phyloP scores from a whole-genome alignment of 2,329 filamentous ascomycete genomes.

The Ophioceras dolichostomum region DNA sequence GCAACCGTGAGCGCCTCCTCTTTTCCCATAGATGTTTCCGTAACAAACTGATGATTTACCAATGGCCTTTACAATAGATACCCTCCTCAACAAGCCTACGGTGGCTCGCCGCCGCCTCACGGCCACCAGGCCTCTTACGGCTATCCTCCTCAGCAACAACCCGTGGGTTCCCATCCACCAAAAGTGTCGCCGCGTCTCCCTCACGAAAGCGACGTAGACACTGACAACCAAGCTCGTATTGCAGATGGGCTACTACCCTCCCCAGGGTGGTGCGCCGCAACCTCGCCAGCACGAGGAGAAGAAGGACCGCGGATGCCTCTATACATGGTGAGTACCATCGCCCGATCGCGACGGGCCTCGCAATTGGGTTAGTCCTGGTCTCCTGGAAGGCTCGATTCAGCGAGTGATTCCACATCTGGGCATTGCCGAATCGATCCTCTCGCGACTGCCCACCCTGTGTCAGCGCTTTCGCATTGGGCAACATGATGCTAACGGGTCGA shows the following conservation, averaged over 20 bases:
- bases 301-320: constrained; percentile 25
- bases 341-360: too few species aligned
- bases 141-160: constrained; percentile 1
- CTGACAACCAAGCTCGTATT: background rate
- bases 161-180: background rate
- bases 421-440: background rate
- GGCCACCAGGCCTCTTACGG: background rate
- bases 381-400: too few species aligned
- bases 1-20: background rate
- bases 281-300: constrained; percentile 24
- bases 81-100: background rate
- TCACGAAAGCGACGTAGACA: too few species aligned
- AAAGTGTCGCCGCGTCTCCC: background rate
- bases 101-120: background rate
- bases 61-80: background rate
- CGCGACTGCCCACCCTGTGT: background rate
- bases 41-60: background rate
- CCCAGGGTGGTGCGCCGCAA: constrained; percentile 11
- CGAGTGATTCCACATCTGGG: too few species aligned
- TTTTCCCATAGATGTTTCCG: background rate
- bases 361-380: too few species aligned
- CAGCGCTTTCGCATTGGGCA: too few species aligned
- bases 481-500: too few species aligned
- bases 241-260: constrained; percentile 4
- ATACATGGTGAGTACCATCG: constrained; percentile 23